Evolutionary conservation across 2,329 filamentous ascomycete genomes (phyloP).

Genomic region (Biscogniauxia mediterranea): DNA sequence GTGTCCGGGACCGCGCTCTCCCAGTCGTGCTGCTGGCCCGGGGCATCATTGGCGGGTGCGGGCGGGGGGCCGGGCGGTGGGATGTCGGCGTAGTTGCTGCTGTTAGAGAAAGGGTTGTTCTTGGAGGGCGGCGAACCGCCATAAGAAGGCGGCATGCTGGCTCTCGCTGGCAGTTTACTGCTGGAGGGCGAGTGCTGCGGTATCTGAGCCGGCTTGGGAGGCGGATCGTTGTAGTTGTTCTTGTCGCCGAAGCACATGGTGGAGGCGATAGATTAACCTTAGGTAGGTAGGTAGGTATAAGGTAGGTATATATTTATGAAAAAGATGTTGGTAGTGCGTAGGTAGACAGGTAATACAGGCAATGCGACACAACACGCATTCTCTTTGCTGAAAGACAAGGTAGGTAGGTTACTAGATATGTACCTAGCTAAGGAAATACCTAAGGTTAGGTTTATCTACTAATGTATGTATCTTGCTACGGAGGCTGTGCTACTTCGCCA

Average conservation of each 20-base stretch:
- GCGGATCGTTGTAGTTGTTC: constrained; percentile 38
- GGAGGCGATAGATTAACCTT: background rate
- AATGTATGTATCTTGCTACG: constrained; percentile 1
- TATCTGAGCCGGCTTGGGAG: constrained; percentile 38
- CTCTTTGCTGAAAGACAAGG: background rate
- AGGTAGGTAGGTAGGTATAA: background rate
- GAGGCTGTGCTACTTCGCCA: constrained; percentile 2
- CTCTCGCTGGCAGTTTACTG: constrained; percentile 17
- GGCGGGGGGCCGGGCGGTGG: constrained; percentile 28
- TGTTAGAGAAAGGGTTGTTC: constrained; percentile 2
- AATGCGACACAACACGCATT: background rate
- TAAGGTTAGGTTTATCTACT: no score
- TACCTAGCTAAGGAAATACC: no score
- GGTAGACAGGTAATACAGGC: no score
- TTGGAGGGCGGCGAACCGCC: no score
- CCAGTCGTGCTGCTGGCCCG: constrained; percentile 61
- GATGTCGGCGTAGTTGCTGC: constrained; percentile 20
- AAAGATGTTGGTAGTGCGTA: no score
- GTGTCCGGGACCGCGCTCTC: constrained; percentile 69
- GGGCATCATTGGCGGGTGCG: constrained; percentile 4
- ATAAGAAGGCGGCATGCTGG: constrained; percentile 19
- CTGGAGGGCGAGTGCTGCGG: constrained; percentile 25
- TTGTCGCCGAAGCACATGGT: constrained; percentile 52
- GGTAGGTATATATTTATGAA: no score
- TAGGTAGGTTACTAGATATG: background rate